These are phyloP conservation scores for Solanum ossicruentum DNA, from an alignment of 257 asterid genomes.

Conservation along the genomic window DNA sequence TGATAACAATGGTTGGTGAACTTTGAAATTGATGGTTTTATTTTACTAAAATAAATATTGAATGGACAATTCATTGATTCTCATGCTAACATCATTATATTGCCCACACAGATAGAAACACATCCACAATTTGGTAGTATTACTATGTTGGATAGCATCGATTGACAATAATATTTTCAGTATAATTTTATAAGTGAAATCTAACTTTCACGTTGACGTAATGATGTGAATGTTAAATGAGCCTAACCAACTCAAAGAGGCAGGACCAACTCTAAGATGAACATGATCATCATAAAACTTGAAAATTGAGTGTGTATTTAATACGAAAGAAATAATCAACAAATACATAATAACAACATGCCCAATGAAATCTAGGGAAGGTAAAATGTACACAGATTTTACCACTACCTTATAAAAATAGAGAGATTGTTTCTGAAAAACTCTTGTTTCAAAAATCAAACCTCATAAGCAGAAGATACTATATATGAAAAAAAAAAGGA, in stretches of 20 bases:
- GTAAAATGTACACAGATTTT: no score
- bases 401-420: no score
- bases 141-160: background rate
- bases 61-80: background rate
- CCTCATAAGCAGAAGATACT: no score
- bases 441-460: no score
- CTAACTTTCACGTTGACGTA: rapidly evolving
- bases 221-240: background rate
- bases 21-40: background rate
- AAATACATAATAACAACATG: no score
- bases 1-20: background rate
- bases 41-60: background rate
- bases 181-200: background rate
- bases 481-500: no score
- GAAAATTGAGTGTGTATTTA: background rate
- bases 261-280: no score
- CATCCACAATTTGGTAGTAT: background rate
- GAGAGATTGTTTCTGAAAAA: no score
- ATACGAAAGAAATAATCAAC: no score
- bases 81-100: background rate
- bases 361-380: no score
- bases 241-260: background rate
- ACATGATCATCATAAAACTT: background rate
- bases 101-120: background rate
- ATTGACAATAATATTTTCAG: background rate